A percentile compares a stretch with the other conserved stretches of the same genome.
phyloP scores from a whole-genome alignment of 305 asterid genomes.

The Fraxinus albicans region DNA sequence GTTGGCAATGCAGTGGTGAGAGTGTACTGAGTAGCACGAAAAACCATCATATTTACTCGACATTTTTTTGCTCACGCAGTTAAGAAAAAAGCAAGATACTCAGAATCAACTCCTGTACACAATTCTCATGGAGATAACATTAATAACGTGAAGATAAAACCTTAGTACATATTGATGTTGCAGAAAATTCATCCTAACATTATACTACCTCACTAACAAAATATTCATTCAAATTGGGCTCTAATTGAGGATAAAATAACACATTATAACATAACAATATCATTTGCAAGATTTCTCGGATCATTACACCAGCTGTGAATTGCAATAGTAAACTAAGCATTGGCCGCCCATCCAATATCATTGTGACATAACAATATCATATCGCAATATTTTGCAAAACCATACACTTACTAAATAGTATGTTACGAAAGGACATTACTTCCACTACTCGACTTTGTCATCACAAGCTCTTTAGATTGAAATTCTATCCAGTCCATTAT shows the following conservation, averaged over 20 bases:
- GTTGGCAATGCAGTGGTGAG: constrained; percentile 53
- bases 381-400: neutral
- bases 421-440: neutral
- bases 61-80: constrained; percentile 55
- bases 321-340: neutral
- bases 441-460: neutral
- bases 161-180: neutral
- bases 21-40: constrained; percentile 44
- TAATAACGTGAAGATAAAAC: neutral
- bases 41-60: constrained; percentile 53
- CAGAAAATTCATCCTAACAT: neutral
- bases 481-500: neutral
- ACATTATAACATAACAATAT: neutral
- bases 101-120: constrained; percentile 70
- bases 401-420: neutral
- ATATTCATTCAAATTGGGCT: neutral
- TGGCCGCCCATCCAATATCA: neutral
- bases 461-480: neutral
- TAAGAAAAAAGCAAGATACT: constrained; percentile 60
- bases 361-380: neutral
- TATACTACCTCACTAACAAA: neutral
- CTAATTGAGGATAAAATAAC: neutral
- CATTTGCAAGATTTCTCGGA: neutral
- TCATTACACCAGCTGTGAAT: neutral
- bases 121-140: constrained; percentile 18